Evolutionary conservation across 2,329 filamentous ascomycete genomes (phyloP), one percentile per base, ranked within the genome.

Genomic region (Parascedosporium putredinis): DNA sequence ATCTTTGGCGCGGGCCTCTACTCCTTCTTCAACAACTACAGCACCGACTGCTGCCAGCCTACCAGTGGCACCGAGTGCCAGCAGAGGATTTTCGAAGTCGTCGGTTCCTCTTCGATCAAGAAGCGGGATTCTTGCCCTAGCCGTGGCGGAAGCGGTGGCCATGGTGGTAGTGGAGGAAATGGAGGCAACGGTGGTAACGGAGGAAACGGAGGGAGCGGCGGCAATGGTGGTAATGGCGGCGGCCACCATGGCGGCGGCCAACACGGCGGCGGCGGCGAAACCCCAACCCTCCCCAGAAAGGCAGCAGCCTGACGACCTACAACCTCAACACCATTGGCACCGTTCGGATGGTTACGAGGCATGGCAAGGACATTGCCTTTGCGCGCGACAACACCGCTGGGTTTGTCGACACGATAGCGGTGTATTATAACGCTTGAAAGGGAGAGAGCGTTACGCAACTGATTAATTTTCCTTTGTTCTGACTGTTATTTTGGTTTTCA

Each of bases 1-100:
- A 64, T 79, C 22, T 83, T 84, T 56, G 81, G 82, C 6, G 76
- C 75, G 0, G 84, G 83, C 0, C 58, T 85, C 12, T 88, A 87
- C 64, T 78, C 73, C 2, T 85, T 84, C 69, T 86, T 84, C 60
- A 71, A 76, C 60, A 78, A 83, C 62, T 84, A 84, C 64, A 71
- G 67, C 48, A 71, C 70, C 9, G 56, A 62, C 0, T 78, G 74
- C 58, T 72, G 69, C 36, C 64, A 64, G 29, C 60, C 68, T 48
- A 59, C 59, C 2, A 68, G 66, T 9, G 66, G 59, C 4, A 63
- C 66, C 25, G 63, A 64, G 40, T 78, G 74, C 61, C 74, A 78
- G 59, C 60, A 67, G 47, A 63, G 67, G 36, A 70, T 74, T 38
- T 55, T 69, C 20, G 61, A 61, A 31, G 51, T 65, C 22, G 50